Base-by-base conservation (phyloP, 2,329 filamentous ascomycete genomes). In the Verticillium alfalfae region DNA sequence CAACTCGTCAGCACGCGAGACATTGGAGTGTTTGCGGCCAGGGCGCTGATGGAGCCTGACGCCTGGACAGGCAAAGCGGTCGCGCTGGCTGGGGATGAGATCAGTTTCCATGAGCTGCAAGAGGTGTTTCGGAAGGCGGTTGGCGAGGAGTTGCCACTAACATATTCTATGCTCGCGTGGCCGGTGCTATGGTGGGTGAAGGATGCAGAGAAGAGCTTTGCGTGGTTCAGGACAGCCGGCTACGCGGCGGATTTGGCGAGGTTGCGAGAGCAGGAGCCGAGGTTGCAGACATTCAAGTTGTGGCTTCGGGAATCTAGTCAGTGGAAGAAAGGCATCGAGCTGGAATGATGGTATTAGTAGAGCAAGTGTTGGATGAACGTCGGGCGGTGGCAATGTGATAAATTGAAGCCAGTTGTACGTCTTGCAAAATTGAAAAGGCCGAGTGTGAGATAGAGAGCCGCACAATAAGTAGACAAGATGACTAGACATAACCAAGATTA, bases 1-100 rank as follows among this genome's bases (percentile, higher is more conserved):
- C 70, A 71, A 34, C 54, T 71, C 13, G 54, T 71, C 3, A 70
- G 69, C 4, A 71, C 68, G 0, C 63, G 63, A 2, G 70, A 71
- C 1, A 71, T 71, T 18, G 70, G 70, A 1, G 57, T 66, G n/a
- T 67, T 67, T 31, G 66, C 66, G 2, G 65, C 65, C 2, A 62
- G 57, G 2, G 65, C 65, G 2, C 56, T 67, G 26, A 55, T 15
- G 12, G 58, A 67, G 7, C 66, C 66, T 2, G 63, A 66, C 52
- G 22, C 34, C 15, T 67, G 65, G 66, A 58, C 64, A 3, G 58
- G 63, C 0, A 60, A 59, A 34, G 65, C 66, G 15, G 34, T 66
- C 8, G 62, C 63, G 26, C 55, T 67, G 5, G 66, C 66, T 1
- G 65, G 65, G 10, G 66, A 67, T 8, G 61, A 65, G 16, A 34